Conservation (phyloP, 306 rosid species). For the Rosa persica region DNA sequence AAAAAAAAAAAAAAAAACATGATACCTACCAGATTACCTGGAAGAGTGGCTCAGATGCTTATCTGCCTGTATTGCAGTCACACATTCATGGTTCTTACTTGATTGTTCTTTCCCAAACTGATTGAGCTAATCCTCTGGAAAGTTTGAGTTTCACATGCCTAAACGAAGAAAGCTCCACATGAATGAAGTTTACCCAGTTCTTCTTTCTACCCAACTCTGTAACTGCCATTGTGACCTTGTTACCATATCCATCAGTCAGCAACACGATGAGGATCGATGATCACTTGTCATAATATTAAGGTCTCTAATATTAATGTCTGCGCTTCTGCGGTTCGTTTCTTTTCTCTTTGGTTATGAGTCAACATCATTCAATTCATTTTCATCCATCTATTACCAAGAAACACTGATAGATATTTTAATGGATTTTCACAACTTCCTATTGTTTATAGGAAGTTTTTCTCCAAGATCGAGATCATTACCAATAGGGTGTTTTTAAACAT, state of each 20-base stretch:
- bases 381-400: neutral
- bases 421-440: neutral
- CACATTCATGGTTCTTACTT: conserved; percentile 8
- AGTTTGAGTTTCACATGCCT: neutral
- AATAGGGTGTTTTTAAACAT: neutral
- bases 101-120: neutral
- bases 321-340: neutral
- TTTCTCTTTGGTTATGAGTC: neutral
- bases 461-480: neutral
- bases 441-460: neutral
- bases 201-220: neutral
- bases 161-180: neutral
- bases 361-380: neutral
- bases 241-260: neutral
- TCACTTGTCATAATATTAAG: neutral
- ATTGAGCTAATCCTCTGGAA: neutral
- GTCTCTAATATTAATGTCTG: neutral
- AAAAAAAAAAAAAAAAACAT: too few relatives aligned
- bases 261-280: neutral
- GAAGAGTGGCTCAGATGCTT: neutral
- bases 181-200: neutral
- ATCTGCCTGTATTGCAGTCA: neutral
- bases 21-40: neutral
- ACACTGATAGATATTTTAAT: neutral
- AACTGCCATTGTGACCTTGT: neutral